These are phyloP conservation scores for Kwoniella mangroviensis DNA, from an alignment of 768 basidiomycete species.

Conservation along the genomic window DNA sequence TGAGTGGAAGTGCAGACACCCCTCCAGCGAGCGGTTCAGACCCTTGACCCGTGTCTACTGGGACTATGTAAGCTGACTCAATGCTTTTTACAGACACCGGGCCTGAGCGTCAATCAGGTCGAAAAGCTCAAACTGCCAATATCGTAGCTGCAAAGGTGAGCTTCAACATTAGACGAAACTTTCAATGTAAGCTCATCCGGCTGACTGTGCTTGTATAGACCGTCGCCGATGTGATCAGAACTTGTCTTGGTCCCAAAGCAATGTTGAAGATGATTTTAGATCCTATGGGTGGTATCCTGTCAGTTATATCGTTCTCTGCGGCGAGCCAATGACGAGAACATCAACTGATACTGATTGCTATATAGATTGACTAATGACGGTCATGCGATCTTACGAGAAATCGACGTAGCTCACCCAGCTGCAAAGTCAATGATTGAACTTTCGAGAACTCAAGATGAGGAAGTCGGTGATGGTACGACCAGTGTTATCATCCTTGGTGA, in stretches of 20 bases:
- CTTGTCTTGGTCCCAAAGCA: constrained; percentile 94
- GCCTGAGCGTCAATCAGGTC: constrained; percentile 88
- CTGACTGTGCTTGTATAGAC: constrained; percentile 63
- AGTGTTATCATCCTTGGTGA: constrained; percentile 95
- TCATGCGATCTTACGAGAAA: constrained; percentile 97
- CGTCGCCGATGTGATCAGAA: constrained; percentile 95
- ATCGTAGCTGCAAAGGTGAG: constrained; percentile 94
- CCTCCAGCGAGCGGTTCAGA: too few relatives aligned
- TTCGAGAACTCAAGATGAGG: constrained; percentile 96
- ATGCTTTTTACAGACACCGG: constrained; percentile 71
- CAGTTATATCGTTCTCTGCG: constrained; percentile 29
- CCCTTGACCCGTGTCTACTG: too few relatives aligned
- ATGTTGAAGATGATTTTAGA: constrained; percentile 99
- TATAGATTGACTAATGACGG: constrained; percentile 92
- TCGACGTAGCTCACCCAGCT: constrained; percentile 97
- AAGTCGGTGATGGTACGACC: constrained; percentile 98
- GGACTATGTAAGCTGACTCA: background rate
- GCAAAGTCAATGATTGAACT: constrained; percentile 99
- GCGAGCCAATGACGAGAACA: background rate
- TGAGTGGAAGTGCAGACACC: constrained; percentile 29
- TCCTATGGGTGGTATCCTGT: constrained; percentile 99
- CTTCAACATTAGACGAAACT: background rate
- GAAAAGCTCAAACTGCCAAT: constrained; percentile 95
- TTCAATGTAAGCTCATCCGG: background rate
- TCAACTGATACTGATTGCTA: background rate